Conservation (phyloP, 2,329 filamentous ascomycete species). For the Sclerotinia nivalis region DNA sequence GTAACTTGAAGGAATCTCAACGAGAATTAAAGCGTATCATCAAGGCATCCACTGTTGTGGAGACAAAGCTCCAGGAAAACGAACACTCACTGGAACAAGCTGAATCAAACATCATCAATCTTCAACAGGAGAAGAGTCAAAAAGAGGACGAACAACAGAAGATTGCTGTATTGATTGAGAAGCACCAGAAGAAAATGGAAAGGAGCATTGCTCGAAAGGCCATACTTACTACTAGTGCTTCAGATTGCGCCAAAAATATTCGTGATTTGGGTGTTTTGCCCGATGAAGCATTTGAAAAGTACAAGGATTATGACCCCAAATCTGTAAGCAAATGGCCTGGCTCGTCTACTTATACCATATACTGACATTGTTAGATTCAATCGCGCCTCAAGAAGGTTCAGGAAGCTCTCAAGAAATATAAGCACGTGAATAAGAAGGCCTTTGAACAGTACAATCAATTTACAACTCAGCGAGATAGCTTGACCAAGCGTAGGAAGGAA, state of each 20-base stretch:
- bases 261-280: conserved; percentile 90
- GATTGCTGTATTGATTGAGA: conserved; percentile 75
- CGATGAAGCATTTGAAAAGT: conserved; percentile 91
- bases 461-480: conserved; percentile 83
- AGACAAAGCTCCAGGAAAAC: conserved; percentile 69
- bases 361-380: conserved; percentile 32
- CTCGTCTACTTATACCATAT: background rate
- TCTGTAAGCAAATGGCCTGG: conserved; percentile 53
- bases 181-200: conserved; percentile 85
- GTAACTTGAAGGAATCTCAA: conserved; percentile 74
- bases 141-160: conserved; percentile 74
- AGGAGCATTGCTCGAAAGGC: conserved; percentile 90
- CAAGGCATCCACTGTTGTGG: conserved; percentile 65
- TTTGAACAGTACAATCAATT: conserved; percentile 99
- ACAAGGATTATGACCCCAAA: conserved; percentile 78
- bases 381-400: conserved; percentile 82
- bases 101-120: conserved; percentile 43
- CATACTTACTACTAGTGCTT: conserved; percentile 71
- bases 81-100: conserved; percentile 67
- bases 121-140: conserved; percentile 54
- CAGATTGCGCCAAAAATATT: conserved; percentile 84
- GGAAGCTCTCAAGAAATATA: conserved; percentile 91
- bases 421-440: conserved; percentile 98
- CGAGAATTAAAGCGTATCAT: conserved; percentile 78
- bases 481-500: conserved; percentile 82